These are phyloP conservation scores for Syzygium jambos DNA, from an alignment of 345 rosid genomes.

Conservation along the genomic window DNA sequence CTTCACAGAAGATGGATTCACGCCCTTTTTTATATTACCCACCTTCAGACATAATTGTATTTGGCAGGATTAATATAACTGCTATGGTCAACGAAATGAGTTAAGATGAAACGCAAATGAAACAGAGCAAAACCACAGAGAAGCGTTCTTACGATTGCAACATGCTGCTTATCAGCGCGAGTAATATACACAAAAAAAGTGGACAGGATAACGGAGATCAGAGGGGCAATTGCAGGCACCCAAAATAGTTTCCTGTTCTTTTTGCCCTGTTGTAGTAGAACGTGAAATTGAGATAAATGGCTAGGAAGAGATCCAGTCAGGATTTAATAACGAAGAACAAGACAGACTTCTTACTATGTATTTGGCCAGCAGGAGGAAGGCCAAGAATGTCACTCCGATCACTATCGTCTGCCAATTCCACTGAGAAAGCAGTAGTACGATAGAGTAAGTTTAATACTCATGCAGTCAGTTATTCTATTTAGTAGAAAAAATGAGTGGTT, in stretches of 20 bases:
- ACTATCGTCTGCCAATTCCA: constrained; percentile 47
- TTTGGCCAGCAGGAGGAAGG: constrained; percentile 30
- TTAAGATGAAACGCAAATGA: background rate
- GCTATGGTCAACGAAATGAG: background rate
- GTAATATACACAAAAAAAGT: constrained; percentile 28
- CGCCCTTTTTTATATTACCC: background rate
- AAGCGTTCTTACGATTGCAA: constrained; percentile 22
- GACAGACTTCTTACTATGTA: constrained; percentile 18
- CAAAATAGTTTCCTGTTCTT: constrained; percentile 35
- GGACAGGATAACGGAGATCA: constrained; percentile 30
- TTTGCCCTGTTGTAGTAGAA: constrained; percentile 18
- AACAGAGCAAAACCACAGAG: background rate
- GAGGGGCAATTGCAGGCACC: constrained; percentile 43
- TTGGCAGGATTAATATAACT: background rate
- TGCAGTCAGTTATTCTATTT: background rate
- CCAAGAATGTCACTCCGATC: constrained; percentile 29
- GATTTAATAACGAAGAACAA: background rate
- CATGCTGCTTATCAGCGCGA: constrained; percentile 16
- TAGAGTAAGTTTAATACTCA: background rate
- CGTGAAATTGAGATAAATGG: background rate
- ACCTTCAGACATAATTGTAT: background rate
- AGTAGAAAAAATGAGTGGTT: background rate
- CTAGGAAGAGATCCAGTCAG: background rate
- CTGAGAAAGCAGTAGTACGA: constrained; percentile 13
- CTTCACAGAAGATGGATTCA: constrained; percentile 7